These are phyloP conservation scores for Amanita fuliginea DNA, from an alignment of 768 basidiomycete genomes.

Conservation along the genomic window DNA sequence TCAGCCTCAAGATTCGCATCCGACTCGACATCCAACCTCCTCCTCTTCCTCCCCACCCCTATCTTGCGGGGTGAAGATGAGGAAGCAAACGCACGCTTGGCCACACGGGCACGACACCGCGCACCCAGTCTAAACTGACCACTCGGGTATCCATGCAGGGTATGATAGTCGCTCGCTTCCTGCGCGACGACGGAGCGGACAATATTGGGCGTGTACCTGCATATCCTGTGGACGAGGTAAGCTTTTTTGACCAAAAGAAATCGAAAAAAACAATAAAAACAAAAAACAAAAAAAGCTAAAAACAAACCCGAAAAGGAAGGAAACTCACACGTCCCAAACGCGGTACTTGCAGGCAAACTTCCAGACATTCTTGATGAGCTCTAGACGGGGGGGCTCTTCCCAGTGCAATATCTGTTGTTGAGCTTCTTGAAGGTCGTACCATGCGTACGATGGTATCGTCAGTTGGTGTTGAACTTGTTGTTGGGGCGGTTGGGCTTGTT, in stretches of 20 bases:
- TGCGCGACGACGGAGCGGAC: constrained; percentile 16
- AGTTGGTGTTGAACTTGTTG: constrained; percentile 1
- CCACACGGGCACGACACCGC: background rate
- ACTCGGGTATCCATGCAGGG: constrained; percentile 11
- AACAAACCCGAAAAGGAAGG: background rate
- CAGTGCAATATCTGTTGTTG: constrained; percentile 7
- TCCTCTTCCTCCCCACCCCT: background rate
- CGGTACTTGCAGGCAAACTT: constrained; percentile 16
- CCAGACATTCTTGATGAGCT: constrained; percentile 13
- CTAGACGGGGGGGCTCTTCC: constrained; percentile 11
- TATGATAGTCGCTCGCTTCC: constrained; percentile 16
- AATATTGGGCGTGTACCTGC: constrained; percentile 14
- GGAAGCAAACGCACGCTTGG: background rate
- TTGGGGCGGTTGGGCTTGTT: constrained; percentile 9
- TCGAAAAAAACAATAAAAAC: too few species aligned
- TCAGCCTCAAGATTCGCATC: background rate
- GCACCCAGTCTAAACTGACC: constrained; percentile 6
- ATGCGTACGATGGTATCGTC: constrained; percentile 2
- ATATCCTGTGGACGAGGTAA: background rate
- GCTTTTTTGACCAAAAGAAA: too few species aligned
- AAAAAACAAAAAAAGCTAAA: too few species aligned
- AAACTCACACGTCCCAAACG: constrained; percentile 17
- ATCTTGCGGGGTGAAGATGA: too few species aligned
- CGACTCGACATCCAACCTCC: background rate
- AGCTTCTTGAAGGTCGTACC: constrained; percentile 10